Evolutionary conservation across 2,329 filamentous ascomycete species (phyloP), one percentile per base, ranked within the genome.

Genomic region (Ophiostoma ulmi): DNA sequence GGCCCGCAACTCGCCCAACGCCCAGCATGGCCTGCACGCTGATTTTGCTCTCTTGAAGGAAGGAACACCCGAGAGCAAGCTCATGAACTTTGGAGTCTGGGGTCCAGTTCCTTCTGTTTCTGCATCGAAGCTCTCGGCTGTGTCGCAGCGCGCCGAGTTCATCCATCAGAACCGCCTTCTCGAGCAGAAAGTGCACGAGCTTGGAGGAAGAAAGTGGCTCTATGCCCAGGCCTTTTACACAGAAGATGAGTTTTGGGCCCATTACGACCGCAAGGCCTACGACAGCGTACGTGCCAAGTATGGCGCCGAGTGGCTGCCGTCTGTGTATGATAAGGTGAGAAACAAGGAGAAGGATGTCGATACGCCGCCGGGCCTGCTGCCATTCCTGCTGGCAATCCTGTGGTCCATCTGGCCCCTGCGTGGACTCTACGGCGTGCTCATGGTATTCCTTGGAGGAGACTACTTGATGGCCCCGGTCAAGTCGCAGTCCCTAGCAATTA

Each of bases 221-320:
- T 92, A 92, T 73, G 88, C 88, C 0, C 88, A 91, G 70, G 86
- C 87, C 0, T 91, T 88, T 77, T 90, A 90, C 77, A 86, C 83
- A 3, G 86, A 90, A 76, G 83, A 86, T 0, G 89, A 91, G 73
- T 92, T 92, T 76, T 91, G 89, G 89, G 77, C 80, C 7, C 82
- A 86, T 69, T 91, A 91, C 73, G 85, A 90, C 76, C 80, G 82
- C 55, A 75, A 79, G 10, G 86, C 85, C 75, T 91, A 91, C 73
- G 85, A 90, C 64, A 77, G 76, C 2, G 78, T 91, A 69, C 80
- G 89, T 26, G 77, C 78, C 36, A 87, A 85, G 75, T 91, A 91
- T 75, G 79, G 81, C 5, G 89, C 90, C 0, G 79, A 80, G 1
- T 83, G 86, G 67, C 76, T 91, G 72, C 89, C 88, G 0, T 87